Percentiles rank a stretch among this genome's conserved stretches.
Conservation (phyloP, 441 rosid genomes). For the Macaranga tanarius region DNA sequence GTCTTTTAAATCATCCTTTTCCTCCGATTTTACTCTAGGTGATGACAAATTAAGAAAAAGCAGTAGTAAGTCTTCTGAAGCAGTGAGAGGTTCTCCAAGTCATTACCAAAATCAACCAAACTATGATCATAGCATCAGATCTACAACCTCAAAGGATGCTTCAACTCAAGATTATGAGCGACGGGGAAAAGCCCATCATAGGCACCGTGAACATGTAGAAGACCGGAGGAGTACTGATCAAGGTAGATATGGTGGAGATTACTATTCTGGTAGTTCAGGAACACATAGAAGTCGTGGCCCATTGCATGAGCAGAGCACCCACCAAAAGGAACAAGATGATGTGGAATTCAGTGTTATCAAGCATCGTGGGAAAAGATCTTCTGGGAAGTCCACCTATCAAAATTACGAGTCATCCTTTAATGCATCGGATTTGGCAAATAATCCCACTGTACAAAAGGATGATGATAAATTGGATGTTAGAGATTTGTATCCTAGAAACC, state of each 20-base stretch:
- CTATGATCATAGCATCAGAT: conserved; percentile 30
- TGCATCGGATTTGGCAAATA: conserved; percentile 31
- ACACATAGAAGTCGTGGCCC: conserved; percentile 36
- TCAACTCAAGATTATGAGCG: conserved; percentile 31
- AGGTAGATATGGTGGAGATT: conserved; percentile 37
- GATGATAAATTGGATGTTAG: conserved; percentile 24
- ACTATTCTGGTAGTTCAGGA: conserved; percentile 42
- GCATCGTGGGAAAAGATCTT: conserved; percentile 40
- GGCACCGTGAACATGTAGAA: conserved; percentile 30
- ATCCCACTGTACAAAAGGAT: conserved; percentile 15
- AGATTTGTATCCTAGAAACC: conserved; percentile 29
- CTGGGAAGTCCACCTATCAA: conserved; percentile 31
- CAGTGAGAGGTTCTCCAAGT: conserved; percentile 22
- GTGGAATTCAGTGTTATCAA: conserved; percentile 31
- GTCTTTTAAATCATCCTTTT: conserved; percentile 28
- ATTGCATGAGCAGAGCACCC: conserved; percentile 36
- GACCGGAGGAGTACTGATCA: conserved; percentile 24
- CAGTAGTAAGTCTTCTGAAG: conserved; percentile 25
- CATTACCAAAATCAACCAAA: conserved; percentile 33
- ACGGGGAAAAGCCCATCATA: conserved; percentile 27
- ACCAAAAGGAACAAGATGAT: conserved; percentile 36
- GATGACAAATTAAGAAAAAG: conserved; percentile 21
- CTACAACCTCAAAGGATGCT: conserved; percentile 35
- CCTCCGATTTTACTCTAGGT: conserved; percentile 21
- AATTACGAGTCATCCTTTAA: conserved; percentile 40